Evolutionary conservation across 225 moss, liverwort and hornwort genomes (phyloP).

Genomic region (Straminergon stramineum): DNA sequence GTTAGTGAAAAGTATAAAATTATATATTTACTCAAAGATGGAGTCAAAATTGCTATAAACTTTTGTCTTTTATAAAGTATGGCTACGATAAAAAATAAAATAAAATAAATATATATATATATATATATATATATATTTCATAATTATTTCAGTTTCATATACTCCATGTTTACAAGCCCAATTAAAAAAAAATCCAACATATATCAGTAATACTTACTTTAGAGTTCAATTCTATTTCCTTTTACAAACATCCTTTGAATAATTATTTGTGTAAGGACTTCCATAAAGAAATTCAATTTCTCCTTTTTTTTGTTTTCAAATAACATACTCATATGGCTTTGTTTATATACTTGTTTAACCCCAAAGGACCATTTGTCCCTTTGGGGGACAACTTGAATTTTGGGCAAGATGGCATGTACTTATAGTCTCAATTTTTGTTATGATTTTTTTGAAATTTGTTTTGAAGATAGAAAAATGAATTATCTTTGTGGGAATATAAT

Average conservation of each 20-base stretch:
- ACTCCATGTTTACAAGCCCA: not conserved
- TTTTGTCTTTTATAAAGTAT: not conserved
- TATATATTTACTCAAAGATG: not conserved
- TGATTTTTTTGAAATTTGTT: no score
- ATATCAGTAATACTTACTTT: not conserved
- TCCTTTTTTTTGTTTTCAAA: not conserved
- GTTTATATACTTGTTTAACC: rapidly evolving
- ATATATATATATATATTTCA: no score
- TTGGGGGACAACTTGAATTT: no score
- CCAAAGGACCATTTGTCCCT: no score
- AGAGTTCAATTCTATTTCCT: not conserved
- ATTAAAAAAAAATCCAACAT: not conserved
- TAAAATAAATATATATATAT: no score
- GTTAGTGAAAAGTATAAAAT: not conserved
- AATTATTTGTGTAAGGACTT: not conserved
- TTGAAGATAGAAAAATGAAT: no score
- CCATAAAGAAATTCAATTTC: no score
- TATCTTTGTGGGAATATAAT: no score
- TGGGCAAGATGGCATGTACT: no score
- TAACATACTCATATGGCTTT: not conserved
- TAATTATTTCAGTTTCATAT: not conserved
- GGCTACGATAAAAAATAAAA: no score
- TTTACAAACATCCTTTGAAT: not conserved
- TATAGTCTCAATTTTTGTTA: no score
- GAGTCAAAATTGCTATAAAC: not conserved